Evolutionary conservation across 805 yeast species (phyloP).

Genomic region (Henningerozyma blattae): DNA sequence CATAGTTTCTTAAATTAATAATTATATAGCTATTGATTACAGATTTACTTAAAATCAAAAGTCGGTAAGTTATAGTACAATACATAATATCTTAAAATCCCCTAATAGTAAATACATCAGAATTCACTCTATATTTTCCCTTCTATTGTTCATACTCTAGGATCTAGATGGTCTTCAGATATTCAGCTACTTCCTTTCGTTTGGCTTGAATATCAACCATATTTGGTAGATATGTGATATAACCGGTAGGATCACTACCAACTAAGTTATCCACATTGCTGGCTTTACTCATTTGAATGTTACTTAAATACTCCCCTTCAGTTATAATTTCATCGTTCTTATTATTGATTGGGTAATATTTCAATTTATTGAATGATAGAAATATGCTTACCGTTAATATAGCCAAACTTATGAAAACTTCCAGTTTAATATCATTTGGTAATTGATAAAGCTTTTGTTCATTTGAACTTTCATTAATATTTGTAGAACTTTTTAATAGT

Average conservation of each 20-base stretch:
- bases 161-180: too few species aligned
- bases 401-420: constrained; percentile 14
- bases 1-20: too few species aligned
- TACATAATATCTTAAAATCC: too few species aligned
- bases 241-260: constrained; percentile 21
- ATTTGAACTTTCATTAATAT: neutral
- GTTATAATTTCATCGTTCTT: constrained; percentile 9
- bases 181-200: constrained; percentile 8
- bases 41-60: too few species aligned
- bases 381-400: constrained; percentile 16
- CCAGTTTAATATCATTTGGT: constrained; percentile 22
- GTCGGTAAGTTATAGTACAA: too few species aligned
- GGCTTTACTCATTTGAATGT: constrained; percentile 20
- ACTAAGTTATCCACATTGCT: constrained; percentile 18
- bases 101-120: too few species aligned
- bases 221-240: constrained; percentile 17
- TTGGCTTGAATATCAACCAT: constrained; percentile 18
- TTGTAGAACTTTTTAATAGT: constrained; percentile 8
- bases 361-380: constrained; percentile 15
- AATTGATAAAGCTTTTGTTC: constrained; percentile 1
- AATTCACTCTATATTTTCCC: too few species aligned
- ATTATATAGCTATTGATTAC: too few species aligned
- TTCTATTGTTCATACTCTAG: too few species aligned
- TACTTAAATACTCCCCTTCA: constrained; percentile 16
- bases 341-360: constrained; percentile 13